Conservation (phyloP, 306 rosid genomes). For the Hippophae rhamnoides region DNA sequence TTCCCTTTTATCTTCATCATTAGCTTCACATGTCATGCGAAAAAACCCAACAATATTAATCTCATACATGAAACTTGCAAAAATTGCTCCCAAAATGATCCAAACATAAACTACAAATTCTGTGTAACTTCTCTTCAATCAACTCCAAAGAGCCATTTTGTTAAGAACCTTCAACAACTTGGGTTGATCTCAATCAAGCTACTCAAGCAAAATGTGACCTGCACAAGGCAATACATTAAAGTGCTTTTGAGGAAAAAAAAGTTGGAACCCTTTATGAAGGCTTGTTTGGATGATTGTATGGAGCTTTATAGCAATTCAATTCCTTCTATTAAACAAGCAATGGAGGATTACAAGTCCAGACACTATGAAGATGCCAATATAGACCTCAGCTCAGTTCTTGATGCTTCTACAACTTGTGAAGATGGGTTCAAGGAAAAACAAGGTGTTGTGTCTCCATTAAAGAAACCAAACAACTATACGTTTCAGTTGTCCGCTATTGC, state of each 20-base stretch:
- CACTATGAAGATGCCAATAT: constrained; percentile 38
- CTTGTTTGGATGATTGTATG: constrained; percentile 48
- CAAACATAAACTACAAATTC: constrained; percentile 54
- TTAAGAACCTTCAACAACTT: constrained; percentile 28
- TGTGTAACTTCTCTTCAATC: constrained; percentile 45
- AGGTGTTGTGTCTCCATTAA: constrained; percentile 38
- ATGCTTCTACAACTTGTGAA: constrained; percentile 57
- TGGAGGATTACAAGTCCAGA: constrained; percentile 30
- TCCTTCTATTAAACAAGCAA: constrained; percentile 28
- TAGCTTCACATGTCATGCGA: too few species aligned
- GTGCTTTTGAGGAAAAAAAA: constrained; percentile 29
- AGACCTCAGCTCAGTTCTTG: constrained; percentile 38
- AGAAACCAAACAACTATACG: constrained; percentile 35
- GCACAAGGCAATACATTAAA: constrained; percentile 29
- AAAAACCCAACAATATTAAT: background rate
- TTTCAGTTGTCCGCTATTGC: constrained; percentile 56
- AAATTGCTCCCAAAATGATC: constrained; percentile 37
- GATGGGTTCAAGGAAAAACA: constrained; percentile 51
- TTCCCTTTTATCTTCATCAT: too few species aligned
- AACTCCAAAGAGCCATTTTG: constrained; percentile 9
- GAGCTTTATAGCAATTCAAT: constrained; percentile 41
- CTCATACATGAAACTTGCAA: constrained; percentile 52
- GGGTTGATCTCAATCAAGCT: constrained; percentile 46
- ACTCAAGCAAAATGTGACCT: constrained; percentile 31
- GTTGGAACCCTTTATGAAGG: constrained; percentile 15